Percentiles rank a stretch among this genome's conserved stretches.
These are phyloP conservation scores for Chlorella sorokiniana DNA, from an alignment of 139 green algal species.

Conservation along the genomic window DNA sequence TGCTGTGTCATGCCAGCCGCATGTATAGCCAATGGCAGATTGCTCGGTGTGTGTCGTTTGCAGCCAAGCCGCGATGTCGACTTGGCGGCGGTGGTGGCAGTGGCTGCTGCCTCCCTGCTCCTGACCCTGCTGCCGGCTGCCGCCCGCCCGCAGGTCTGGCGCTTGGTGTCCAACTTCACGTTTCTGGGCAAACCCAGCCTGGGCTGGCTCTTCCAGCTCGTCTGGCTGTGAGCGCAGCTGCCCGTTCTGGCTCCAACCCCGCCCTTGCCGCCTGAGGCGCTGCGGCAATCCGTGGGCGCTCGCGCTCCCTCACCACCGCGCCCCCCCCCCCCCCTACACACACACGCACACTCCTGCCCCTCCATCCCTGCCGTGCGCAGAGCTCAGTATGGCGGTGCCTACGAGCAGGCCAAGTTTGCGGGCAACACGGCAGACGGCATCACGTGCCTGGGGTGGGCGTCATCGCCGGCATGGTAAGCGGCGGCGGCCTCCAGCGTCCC, in stretches of 20 bases:
- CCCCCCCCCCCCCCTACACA: background rate
- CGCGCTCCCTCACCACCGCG: background rate
- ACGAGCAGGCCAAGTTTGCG: constrained; percentile 59
- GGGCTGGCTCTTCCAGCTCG: constrained; percentile 47
- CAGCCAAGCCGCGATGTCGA: too few species aligned
- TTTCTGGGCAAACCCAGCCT: constrained; percentile 56
- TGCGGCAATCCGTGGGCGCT: background rate
- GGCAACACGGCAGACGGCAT: constrained; percentile 45
- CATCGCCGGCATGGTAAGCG: constrained; percentile 10
- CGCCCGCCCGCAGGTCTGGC: constrained; percentile 72
- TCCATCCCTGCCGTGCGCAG: constrained; percentile 18
- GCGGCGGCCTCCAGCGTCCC: background rate
- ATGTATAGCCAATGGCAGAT: too few species aligned
- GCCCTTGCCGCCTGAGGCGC: too few species aligned
- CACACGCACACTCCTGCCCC: background rate
- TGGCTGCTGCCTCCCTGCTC: background rate
- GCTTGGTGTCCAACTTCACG: constrained; percentile 58
- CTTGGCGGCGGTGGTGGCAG: background rate
- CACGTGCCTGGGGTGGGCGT: constrained; percentile 32
- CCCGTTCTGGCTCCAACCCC: background rate
- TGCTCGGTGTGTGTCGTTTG: too few species aligned
- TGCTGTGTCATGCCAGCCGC: too few species aligned
- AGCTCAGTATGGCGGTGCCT: constrained; percentile 50
- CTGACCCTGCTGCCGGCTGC: background rate
- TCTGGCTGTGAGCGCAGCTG: constrained; percentile 54